These are phyloP conservation scores for Pichia eremophila DNA, from an alignment of 805 yeast genomes.

Conservation along the genomic window DNA sequence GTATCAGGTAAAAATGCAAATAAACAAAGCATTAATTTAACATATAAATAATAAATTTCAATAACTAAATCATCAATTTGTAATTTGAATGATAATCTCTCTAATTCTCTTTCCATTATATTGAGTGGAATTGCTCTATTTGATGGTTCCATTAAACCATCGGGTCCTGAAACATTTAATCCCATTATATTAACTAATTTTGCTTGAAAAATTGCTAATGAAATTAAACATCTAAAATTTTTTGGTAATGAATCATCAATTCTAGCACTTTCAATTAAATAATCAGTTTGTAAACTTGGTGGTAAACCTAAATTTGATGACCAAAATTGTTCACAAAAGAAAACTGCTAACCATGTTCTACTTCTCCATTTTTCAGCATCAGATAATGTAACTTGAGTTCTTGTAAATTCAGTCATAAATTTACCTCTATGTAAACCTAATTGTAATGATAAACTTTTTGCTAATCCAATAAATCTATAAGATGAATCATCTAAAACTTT, in stretches of 20 bases:
- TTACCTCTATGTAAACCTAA: conserved; percentile 87
- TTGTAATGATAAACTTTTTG: conserved; percentile 76
- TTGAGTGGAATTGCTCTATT: conserved; percentile 73
- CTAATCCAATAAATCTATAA: conserved; percentile 79
- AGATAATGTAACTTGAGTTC: conserved; percentile 81
- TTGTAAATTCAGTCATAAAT: conserved; percentile 80
- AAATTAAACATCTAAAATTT: conserved; percentile 60
- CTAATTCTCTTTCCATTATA: conserved; percentile 71
- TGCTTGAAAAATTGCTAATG: conserved; percentile 73
- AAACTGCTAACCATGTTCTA: conserved; percentile 82
- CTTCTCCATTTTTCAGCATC: conserved; percentile 94
- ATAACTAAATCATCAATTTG: conserved; percentile 59
- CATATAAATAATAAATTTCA: conserved; percentile 71
- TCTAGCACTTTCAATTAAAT: conserved; percentile 69
- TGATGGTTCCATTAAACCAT: conserved; percentile 78
- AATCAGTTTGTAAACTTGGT: conserved; percentile 77
- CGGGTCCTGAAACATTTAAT: conserved; percentile 72
- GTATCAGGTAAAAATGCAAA: conserved; percentile 90
- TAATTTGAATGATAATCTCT: conserved; percentile 55
- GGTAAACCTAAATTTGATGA: conserved; percentile 82
- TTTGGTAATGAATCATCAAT: conserved; percentile 57
- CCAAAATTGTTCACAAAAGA: conserved; percentile 86
- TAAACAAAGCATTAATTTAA: conserved; percentile 72
- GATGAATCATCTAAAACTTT: conserved; percentile 89
- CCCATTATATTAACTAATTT: conserved; percentile 83